Conservation (phyloP, 805 yeast species). For the Saturnispora gosingensis region DNA sequence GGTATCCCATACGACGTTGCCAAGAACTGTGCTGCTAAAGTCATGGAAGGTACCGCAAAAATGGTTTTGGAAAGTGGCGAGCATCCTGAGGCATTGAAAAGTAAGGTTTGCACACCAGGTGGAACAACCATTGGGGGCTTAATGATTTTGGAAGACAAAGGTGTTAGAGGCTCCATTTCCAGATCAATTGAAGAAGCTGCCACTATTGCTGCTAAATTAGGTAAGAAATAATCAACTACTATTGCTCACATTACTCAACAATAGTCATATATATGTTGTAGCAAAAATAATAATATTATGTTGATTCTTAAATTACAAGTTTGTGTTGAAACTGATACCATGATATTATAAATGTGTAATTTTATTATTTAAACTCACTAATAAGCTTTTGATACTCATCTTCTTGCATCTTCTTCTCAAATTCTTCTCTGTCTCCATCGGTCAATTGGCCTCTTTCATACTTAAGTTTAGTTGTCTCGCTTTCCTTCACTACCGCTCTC, state of each 20-base stretch:
- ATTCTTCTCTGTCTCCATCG: conserved; percentile 15
- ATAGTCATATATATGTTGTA: background rate
- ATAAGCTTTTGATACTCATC: conserved; percentile 26
- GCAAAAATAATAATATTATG: background rate
- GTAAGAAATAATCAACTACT: conserved; percentile 33
- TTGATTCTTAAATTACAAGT: background rate
- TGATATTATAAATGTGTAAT: background rate
- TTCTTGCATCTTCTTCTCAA: conserved; percentile 20
- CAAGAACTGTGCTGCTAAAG: conserved; percentile 81
- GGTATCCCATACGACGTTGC: conserved; percentile 86
- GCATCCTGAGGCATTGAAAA: conserved; percentile 83
- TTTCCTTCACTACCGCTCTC: conserved; percentile 23
- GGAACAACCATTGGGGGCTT: conserved; percentile 97
- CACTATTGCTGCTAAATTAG: conserved; percentile 54
- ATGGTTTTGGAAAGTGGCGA: conserved; percentile 76
- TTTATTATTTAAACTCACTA: conserved; percentile 19
- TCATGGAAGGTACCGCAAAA: conserved; percentile 86
- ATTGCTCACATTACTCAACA: background rate
- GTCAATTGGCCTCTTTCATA: conserved; percentile 23
- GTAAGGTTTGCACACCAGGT: conserved; percentile 92
- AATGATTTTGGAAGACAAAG: conserved; percentile 83
- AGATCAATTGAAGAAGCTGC: conserved; percentile 90
- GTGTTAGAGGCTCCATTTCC: conserved; percentile 79
- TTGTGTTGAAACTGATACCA: background rate
- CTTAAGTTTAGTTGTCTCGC: conserved; percentile 18